Base-by-base conservation (phyloP, 306 rosid species). In the Sesbania bispinosa region DNA sequence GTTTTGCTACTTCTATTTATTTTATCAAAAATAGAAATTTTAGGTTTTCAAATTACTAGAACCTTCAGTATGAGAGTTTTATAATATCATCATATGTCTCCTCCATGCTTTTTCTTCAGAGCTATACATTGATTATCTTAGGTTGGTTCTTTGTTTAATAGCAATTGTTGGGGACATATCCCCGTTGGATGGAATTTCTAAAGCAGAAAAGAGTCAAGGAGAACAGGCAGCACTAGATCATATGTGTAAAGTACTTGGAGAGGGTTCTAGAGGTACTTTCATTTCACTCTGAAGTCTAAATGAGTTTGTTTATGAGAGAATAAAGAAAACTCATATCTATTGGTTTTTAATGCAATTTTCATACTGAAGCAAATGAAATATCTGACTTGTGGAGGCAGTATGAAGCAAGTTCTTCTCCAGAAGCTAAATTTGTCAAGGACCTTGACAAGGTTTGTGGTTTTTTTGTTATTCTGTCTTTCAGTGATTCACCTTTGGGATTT, bases 151-250 rank as follows among this genome's bases (percentile, higher is more conserved):
- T 62, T 18, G 32, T 30, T 68, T 74, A 55, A 57, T 59, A 93
- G 98, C 98, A 62, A 88, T 93, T 87, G 96, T 93, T 76, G 98
- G 97, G 76, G 98, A 90, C 80, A 93, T 93, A 67, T 83, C 90
- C 4, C 97, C 97, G 10, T 8, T 76, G 6, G 97, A 90, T 80
- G 98, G 98, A 75, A 23, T 93, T 47, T 51, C 96, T 10, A 93
- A 88, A 81, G 74, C 9, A 10, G 98, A 93, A 77, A 93, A 93
- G 80, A 83, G 75, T 61, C 82, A 76, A 50, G 80, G 84, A 35
- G 98, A 93, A 77, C 85, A 61, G 62, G 94, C 80, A 69, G 98
- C 98, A 67, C 60, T 90, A 19, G 92, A 90, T 64, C 87, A 84
- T 76, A 88, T 90, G 97, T 93, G 98, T 86, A 83, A 84, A 80